These are phyloP conservation scores for Yamadazyma membranifaciens DNA, from an alignment of 1,139 yeast species.

Conservation along the genomic window DNA sequence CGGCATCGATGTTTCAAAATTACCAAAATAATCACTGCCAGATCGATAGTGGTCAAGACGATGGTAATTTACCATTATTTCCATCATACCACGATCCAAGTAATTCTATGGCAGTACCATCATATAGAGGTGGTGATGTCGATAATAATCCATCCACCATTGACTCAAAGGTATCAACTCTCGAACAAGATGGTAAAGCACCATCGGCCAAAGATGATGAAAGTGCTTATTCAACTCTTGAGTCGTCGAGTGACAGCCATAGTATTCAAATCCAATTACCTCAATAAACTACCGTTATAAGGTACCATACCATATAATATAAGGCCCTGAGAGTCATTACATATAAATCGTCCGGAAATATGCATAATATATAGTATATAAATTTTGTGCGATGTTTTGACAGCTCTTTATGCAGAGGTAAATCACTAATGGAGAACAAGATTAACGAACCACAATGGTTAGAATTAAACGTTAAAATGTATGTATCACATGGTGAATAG, in stretches of 20 bases:
- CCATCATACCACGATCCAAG: not conserved
- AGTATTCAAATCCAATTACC: constrained; percentile 23
- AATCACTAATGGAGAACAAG: too few species aligned
- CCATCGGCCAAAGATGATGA: constrained; percentile 8
- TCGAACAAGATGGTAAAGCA: too few species aligned
- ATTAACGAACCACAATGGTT: constrained; percentile 2
- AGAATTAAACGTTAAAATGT: constrained; percentile 10
- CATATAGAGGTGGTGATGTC: not conserved
- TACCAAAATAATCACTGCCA: not conserved
- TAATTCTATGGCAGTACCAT: not conserved
- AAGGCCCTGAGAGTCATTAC: too few species aligned
- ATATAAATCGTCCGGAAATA: too few species aligned
- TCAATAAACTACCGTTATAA: not conserved
- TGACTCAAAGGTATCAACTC: too few species aligned
- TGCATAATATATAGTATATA: too few species aligned
- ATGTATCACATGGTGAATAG: constrained; percentile 9
- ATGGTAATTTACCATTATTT: not conserved
- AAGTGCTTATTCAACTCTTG: constrained; percentile 13
- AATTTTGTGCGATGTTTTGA: not conserved
- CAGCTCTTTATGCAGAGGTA: not conserved
- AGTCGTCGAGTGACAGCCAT: constrained; percentile 20
- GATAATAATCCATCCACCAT: not conserved
- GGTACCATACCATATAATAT: too few species aligned
- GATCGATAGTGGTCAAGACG: not conserved
- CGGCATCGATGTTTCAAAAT: constrained; percentile 1